phyloP scores from a whole-genome alignment of 257 asterid genomes.

The Thymus mandschuricus region DNA sequence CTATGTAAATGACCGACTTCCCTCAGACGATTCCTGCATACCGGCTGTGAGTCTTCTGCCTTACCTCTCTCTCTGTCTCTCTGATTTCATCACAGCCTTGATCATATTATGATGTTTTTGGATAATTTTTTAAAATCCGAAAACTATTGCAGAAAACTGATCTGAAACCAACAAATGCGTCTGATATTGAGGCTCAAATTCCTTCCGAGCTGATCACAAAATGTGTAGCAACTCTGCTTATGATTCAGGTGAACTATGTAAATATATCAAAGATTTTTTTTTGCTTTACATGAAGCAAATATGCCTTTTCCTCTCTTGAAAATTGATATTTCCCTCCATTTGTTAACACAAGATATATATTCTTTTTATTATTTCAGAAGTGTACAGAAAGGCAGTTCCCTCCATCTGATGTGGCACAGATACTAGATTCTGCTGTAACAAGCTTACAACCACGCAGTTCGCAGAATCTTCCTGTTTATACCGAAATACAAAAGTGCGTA shows the following conservation, averaged over 20 bases:
- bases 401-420: constrained; percentile 86
- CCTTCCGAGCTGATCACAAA: constrained; percentile 78
- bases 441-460: constrained; percentile 81
- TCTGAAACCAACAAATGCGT: constrained; percentile 42
- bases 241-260: constrained; percentile 69
- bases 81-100: not conserved
- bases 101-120: constrained; percentile 19
- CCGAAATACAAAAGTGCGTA: constrained; percentile 91
- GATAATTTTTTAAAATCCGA: constrained; percentile 12
- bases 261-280: not conserved
- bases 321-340: not conserved
- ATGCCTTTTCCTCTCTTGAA: not conserved
- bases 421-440: constrained; percentile 85
- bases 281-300: not conserved
- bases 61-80: not conserved
- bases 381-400: constrained; percentile 96
- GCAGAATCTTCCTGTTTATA: constrained; percentile 73
- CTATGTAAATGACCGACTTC: constrained; percentile 55
- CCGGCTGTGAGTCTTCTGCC: constrained; percentile 46
- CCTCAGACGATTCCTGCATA: constrained; percentile 40
- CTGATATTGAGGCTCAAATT: constrained; percentile 59
- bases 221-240: constrained; percentile 82
- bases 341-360: not conserved
- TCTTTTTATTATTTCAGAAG: constrained; percentile 56
- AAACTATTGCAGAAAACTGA: constrained; percentile 55